These are phyloP conservation scores for Pseudopithomyces chartarum DNA, from an alignment of 2,329 filamentous ascomycete species.

Conservation along the genomic window DNA sequence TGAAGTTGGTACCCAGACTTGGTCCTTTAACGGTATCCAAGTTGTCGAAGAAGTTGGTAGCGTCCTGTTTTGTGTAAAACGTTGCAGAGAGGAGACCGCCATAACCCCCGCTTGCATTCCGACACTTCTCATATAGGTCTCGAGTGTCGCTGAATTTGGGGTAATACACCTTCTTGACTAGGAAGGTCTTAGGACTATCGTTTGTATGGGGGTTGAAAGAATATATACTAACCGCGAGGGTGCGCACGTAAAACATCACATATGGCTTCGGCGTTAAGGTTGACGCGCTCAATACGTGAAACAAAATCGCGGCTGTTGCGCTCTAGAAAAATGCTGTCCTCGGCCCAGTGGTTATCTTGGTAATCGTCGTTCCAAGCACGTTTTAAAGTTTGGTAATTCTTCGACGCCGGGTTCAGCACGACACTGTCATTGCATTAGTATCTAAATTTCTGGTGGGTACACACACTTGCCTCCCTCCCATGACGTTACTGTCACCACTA, in stretches of 20 bases:
- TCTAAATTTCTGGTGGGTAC: neutral
- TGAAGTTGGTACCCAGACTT: constrained; percentile 96
- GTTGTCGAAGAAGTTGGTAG: constrained; percentile 81
- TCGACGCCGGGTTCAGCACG: constrained; percentile 69
- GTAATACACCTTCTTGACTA: constrained; percentile 82
- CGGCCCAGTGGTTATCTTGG: constrained; percentile 91
- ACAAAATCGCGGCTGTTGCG: constrained; percentile 94
- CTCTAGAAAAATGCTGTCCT: constrained; percentile 94
- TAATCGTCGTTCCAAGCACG: constrained; percentile 67
- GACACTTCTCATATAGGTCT: constrained; percentile 77
- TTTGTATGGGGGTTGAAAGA: neutral
- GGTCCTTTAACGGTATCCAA: constrained; percentile 91
- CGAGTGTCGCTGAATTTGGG: constrained; percentile 77
- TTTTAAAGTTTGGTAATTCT: constrained; percentile 74
- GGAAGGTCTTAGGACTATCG: constrained; percentile 14
- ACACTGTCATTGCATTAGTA: constrained; percentile 45
- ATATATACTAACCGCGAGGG: constrained; percentile 50
- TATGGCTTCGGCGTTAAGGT: constrained; percentile 82
- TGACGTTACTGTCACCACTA: constrained; percentile 96
- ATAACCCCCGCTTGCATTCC: constrained; percentile 77
- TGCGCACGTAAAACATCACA: constrained; percentile 70
- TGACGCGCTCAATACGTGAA: constrained; percentile 80
- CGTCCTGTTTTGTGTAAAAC: constrained; percentile 72
- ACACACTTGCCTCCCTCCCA: constrained; percentile 73
- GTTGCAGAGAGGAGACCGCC: constrained; percentile 87